A percentile compares a stretch with the other conserved stretches of the same genome.
phyloP scores from a whole-genome alignment of 176 grass and related monocot genomes.

The Bromus sterilis region DNA sequence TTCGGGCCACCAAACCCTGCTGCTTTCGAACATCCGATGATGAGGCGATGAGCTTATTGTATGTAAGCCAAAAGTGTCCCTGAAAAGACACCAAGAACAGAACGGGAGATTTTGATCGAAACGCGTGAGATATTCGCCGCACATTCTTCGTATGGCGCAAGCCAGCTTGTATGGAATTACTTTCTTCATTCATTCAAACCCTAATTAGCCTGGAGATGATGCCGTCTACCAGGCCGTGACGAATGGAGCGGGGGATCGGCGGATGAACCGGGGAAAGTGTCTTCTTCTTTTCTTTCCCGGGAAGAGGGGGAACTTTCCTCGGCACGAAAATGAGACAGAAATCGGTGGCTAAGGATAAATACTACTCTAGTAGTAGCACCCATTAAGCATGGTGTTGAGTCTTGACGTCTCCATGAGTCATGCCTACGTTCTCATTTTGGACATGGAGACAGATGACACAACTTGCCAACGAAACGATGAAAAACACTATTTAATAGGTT shows the following conservation, averaged over 20 bases:
- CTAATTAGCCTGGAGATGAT: neutral
- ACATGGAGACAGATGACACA: neutral
- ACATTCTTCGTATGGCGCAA: neutral
- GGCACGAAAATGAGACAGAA: neutral
- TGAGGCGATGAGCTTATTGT: neutral
- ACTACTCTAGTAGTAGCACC: neutral
- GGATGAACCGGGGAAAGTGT: neutral
- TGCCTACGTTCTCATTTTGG: neutral
- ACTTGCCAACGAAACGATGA: neutral
- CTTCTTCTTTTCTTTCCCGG: no score
- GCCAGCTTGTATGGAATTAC: neutral
- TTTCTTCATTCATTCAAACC: neutral
- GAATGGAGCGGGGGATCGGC: neutral
- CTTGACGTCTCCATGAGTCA: conserved; percentile 38
- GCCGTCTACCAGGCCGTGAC: neutral
- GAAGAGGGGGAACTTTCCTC: neutral
- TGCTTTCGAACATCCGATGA: neutral
- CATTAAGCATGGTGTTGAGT: neutral
- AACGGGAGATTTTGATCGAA: neutral
- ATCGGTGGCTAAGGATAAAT: neutral
- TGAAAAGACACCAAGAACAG: neutral
- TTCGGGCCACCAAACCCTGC: conserved; percentile 10
- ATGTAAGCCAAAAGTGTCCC: neutral
- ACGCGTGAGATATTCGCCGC: neutral
- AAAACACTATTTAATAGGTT: neutral